phyloP scores from a whole-genome alignment of 192 early-diverging fungal species.

The Entomortierella beljakovae region DNA sequence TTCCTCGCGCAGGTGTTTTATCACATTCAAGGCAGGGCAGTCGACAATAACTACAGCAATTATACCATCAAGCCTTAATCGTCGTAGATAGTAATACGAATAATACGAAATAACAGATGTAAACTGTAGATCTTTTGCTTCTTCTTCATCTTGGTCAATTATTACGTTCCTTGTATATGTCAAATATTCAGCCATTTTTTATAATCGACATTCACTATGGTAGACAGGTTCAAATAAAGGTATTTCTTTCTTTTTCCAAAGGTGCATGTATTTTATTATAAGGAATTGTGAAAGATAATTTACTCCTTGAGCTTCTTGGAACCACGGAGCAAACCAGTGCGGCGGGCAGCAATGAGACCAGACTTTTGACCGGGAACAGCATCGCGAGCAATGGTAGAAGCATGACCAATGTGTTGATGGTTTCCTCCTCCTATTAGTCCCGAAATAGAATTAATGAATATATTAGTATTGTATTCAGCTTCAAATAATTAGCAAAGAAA shows the following conservation, averaged over 20 bases:
- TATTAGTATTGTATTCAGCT: not conserved
- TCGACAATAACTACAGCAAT: conserved; percentile 15
- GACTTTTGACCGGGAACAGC: conserved; percentile 98
- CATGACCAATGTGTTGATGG: conserved; percentile 99
- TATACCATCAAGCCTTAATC: not conserved
- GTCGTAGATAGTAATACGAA: not conserved
- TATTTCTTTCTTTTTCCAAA: not conserved
- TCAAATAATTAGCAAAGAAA: not conserved
- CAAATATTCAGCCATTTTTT: too few species aligned
- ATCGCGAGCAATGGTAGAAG: conserved; percentile 94
- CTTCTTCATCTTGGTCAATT: too few species aligned
- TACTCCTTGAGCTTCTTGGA: conserved; percentile 95
- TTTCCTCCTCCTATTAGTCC: conserved; percentile 94
- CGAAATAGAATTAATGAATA: not conserved
- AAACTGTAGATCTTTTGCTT: too few species aligned
- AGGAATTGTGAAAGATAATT: conserved; percentile 17
- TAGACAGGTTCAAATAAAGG: not conserved
- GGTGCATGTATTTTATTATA: conserved; percentile 22
- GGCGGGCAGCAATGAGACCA: conserved; percentile 89
- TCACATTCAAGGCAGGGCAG: conserved; percentile 43
- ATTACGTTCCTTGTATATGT: not conserved
- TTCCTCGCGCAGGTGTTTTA: conserved; percentile 29
- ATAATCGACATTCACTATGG: too few species aligned
- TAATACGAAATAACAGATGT: too few species aligned
- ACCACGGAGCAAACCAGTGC: conserved; percentile 99